phyloP scores from a whole-genome alignment of 805 yeast genomes.

The Suhomyces prunicola region DNA sequence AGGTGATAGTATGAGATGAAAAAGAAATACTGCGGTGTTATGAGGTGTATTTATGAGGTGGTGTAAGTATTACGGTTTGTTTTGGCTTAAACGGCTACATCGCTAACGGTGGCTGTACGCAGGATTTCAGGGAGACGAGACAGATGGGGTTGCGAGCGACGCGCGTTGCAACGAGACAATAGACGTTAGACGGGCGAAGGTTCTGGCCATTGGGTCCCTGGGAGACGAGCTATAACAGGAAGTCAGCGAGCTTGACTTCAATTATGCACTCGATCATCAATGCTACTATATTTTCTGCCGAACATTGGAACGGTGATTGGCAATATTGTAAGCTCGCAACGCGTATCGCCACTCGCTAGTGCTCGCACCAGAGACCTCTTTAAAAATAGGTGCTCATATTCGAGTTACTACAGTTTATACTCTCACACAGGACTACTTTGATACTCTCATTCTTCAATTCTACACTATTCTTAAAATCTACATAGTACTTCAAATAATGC shows the following conservation, averaged over 20 bases:
- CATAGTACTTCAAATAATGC: no score
- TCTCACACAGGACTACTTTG: no score
- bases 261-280: no score
- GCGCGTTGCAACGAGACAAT: neutral
- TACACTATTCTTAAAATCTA: no score
- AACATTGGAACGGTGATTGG: no score
- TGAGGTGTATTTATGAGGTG: neutral
- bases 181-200: neutral
- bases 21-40: neutral
- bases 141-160: neutral
- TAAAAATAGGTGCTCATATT: neutral
- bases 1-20: neutral
- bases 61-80: neutral
- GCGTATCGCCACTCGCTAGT: neutral
- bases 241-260: no score
- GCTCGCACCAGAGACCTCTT: neutral
- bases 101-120: neutral
- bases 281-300: no score
- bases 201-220: neutral
- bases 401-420: no score
- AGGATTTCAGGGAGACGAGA: neutral
- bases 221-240: neutral
- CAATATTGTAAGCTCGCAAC: neutral
- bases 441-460: no score
- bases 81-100: neutral